A percentile compares a stretch with the other conserved stretches of the same genome.
Evolutionary conservation across 2,329 filamentous ascomycete genomes (phyloP).

Genomic region (Fusarium sp.): DNA sequence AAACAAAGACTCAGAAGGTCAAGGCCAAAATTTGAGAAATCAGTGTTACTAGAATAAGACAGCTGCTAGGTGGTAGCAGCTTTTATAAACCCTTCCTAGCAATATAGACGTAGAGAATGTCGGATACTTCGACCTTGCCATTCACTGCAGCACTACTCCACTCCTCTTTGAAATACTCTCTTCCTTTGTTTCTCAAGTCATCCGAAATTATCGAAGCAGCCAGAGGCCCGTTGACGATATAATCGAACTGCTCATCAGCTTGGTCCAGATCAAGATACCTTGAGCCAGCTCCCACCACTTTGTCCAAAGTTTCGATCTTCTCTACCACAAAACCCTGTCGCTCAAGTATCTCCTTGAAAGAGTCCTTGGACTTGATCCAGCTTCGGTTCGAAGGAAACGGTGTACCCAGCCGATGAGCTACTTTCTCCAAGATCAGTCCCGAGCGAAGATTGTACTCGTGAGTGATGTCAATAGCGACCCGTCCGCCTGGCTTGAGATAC

Average conservation of each 20-base stretch:
- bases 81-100: constrained; percentile 34
- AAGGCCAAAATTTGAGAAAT: constrained; percentile 57
- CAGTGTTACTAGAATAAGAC: too few relatives aligned
- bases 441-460: constrained; percentile 47
- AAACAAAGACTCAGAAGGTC: constrained; percentile 48
- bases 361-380: constrained; percentile 47
- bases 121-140: constrained; percentile 45
- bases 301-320: constrained; percentile 43
- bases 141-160: constrained; percentile 47
- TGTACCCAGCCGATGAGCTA: constrained; percentile 39
- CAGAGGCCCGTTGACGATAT: constrained; percentile 36
- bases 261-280: constrained; percentile 41
- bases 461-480: constrained; percentile 49
- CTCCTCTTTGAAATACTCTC: constrained; percentile 46
- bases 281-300: constrained; percentile 39
- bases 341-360: constrained; percentile 46
- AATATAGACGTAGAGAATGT: constrained; percentile 49
- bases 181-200: constrained; percentile 40
- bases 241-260: constrained; percentile 47
- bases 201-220: constrained; percentile 31
- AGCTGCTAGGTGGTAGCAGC: too few relatives aligned
- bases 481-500: constrained; percentile 45
- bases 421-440: constrained; percentile 44
- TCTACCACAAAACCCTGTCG: constrained; percentile 45
- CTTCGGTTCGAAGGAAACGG: constrained; percentile 45